Percentiles rank a stretch among this genome's conserved stretches.
phyloP scores from a whole-genome alignment of 2,329 filamentous ascomycete genomes.

The Cladophialophora exuberans region DNA sequence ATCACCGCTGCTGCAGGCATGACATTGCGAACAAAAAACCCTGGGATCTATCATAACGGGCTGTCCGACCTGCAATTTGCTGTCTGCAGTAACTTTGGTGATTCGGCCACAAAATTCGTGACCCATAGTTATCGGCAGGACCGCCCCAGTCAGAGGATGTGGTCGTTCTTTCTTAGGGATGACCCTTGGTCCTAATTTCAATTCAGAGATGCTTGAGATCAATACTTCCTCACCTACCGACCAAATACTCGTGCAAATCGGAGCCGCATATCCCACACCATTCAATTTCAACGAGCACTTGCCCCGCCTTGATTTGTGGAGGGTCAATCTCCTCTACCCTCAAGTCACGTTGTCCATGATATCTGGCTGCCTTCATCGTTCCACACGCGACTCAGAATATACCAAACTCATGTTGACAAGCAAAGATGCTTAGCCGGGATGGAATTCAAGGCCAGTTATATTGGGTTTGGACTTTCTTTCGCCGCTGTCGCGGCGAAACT shows the following conservation, averaged over 20 bases:
- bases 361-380: slow-evolving; percentile 49
- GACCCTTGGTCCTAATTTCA: slow-evolving; percentile 27
- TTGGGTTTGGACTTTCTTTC: neutral
- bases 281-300: slow-evolving; percentile 41
- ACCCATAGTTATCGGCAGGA: slow-evolving; percentile 54
- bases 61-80: slow-evolving; percentile 51
- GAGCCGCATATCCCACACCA: slow-evolving; percentile 37
- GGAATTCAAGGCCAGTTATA: neutral
- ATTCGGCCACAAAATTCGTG: slow-evolving; percentile 57
- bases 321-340: slow-evolving; percentile 46
- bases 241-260: slow-evolving; percentile 50
- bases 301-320: slow-evolving; percentile 43
- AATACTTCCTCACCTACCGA: slow-evolving; percentile 44
- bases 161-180: slow-evolving; percentile 51
- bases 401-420: too few relatives aligned
- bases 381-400: neutral
- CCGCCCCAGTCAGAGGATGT: slow-evolving; percentile 57
- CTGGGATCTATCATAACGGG: slow-evolving; percentile 56
- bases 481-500: neutral
- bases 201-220: neutral
- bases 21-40: slow-evolving; percentile 57
- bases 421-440: too few relatives aligned
- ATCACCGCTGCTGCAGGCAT: slow-evolving; percentile 52
- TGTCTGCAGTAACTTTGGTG: slow-evolving; percentile 51
- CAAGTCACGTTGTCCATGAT: slow-evolving; percentile 49